Conservation (phyloP, 2,329 filamentous ascomycete species). For the Phaeosphaeriaceae sp. region DNA sequence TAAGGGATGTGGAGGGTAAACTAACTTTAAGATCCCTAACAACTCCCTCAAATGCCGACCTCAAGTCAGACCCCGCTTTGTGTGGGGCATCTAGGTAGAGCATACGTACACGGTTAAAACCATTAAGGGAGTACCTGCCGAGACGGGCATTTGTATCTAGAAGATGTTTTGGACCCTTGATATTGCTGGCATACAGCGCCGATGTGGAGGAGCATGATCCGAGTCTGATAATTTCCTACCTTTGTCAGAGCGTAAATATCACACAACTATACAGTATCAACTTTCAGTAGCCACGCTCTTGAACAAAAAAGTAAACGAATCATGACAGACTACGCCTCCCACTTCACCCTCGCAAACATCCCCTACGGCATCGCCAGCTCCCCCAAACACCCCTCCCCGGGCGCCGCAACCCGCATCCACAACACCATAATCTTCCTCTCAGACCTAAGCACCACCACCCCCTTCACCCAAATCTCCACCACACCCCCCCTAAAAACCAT, state of each 20-base stretch:
- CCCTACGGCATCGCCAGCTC: slow-evolving; percentile 42
- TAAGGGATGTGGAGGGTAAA: slow-evolving; percentile 5
- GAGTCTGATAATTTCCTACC: slow-evolving; percentile 1
- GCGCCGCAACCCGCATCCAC: slow-evolving; percentile 59
- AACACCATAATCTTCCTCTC: slow-evolving; percentile 61
- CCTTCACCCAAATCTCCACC: slow-evolving; percentile 32
- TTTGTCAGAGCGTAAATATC: too few relatives aligned
- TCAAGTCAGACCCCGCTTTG: not conserved
- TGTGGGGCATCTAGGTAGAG: not conserved
- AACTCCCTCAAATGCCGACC: not conserved
- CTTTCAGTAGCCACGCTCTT: too few relatives aligned
- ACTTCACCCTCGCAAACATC: slow-evolving; percentile 41
- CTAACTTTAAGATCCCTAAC: not conserved
- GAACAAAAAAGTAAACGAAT: too few relatives aligned
- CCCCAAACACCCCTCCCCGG: slow-evolving; percentile 40
- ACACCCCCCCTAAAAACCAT: slow-evolving; percentile 24
- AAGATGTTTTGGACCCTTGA: not conserved
- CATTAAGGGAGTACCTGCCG: too few relatives aligned
- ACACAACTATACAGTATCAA: too few relatives aligned
- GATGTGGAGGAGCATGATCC: slow-evolving; percentile 20
- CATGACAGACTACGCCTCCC: slow-evolving; percentile 32
- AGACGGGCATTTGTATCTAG: too few relatives aligned
- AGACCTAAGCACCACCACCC: slow-evolving; percentile 43
- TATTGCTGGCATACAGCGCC: not conserved
- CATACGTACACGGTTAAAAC: too few relatives aligned